A percentile compares a stretch with the other conserved stretches of the same genome.
These are phyloP conservation scores for Diaporthe humulicola DNA, from an alignment of 2,329 filamentous ascomycete species.

Conservation along the genomic window DNA sequence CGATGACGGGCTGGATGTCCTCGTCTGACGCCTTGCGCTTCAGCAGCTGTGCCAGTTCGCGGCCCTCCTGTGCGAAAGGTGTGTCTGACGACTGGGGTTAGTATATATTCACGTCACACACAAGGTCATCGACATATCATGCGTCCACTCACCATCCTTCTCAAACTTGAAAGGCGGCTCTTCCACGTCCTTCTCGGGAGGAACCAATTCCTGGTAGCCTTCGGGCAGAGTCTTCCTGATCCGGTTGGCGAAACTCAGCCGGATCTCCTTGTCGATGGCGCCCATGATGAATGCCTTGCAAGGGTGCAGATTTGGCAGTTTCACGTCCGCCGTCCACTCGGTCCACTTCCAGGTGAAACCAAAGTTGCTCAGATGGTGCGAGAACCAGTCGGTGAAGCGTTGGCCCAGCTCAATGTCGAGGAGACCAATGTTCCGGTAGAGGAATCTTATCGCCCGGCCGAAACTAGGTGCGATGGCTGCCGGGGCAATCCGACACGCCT, in stretches of 20 bases:
- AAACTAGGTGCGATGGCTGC: conserved; percentile 96
- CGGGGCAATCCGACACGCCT: conserved; percentile 95
- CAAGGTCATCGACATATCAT: conserved; percentile 71
- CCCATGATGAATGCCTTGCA: conserved; percentile 94
- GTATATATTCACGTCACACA: conserved; percentile 77
- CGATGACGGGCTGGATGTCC: conserved; percentile 85
- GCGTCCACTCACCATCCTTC: conserved; percentile 71
- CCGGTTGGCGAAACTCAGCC: conserved; percentile 93
- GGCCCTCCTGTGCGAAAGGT: conserved; percentile 87
- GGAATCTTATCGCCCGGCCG: conserved; percentile 90
- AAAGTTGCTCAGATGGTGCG: conserved; percentile 98
- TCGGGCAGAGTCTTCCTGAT: conserved; percentile 94
- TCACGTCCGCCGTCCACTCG: conserved; percentile 92
- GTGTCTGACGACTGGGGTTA: conserved; percentile 65
- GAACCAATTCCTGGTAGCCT: conserved; percentile 85
- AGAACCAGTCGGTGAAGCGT: conserved; percentile 97
- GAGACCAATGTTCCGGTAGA: conserved; percentile 85
- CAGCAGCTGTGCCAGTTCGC: conserved; percentile 82
- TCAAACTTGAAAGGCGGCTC: conserved; percentile 96
- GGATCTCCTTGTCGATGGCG: conserved; percentile 95
- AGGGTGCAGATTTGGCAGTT: conserved; percentile 81
- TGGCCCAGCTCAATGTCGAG: conserved; percentile 90
- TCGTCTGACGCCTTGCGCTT: conserved; percentile 88
- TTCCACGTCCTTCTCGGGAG: conserved; percentile 91
- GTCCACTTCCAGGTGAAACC: conserved; percentile 99